Percentiles rank a stretch among this genome's conserved stretches.
Conservation (phyloP, 2,329 filamentous ascomycete species). For the Fusarium protoensiforme region DNA sequence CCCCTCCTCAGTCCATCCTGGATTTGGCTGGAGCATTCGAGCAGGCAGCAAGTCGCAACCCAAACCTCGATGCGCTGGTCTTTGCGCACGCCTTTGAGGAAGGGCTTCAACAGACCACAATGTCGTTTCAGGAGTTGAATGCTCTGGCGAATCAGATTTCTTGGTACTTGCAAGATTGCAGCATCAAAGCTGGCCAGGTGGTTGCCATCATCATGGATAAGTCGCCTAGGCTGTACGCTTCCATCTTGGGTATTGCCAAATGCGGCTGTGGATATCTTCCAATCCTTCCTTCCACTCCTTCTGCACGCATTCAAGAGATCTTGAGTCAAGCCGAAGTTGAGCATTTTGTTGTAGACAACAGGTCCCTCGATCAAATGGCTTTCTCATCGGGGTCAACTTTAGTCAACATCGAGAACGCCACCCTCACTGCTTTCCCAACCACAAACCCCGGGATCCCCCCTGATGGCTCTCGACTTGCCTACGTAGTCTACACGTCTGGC, state of each 20-base stretch:
- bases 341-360: conserved; percentile 56
- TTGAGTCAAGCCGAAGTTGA: conserved; percentile 67
- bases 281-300: conserved; percentile 77
- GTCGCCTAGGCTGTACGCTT: conserved; percentile 75
- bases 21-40: conserved; percentile 68
- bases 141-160: conserved; percentile 72
- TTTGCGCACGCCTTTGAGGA: conserved; percentile 61
- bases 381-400: conserved; percentile 30
- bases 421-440: conserved; percentile 44
- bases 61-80: conserved; percentile 70
- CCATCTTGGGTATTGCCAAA: conserved; percentile 80
- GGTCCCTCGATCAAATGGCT: conserved; percentile 28
- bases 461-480: conserved; percentile 68
- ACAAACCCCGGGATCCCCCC: conserved; percentile 52
- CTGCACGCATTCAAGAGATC: conserved; percentile 69
- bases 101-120: conserved; percentile 46
- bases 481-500: conserved; percentile 86
- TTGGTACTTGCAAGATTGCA: conserved; percentile 58
- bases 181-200: conserved; percentile 63
- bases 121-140: conserved; percentile 77
- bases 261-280: conserved; percentile 84
- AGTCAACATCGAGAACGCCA: conserved; percentile 48
- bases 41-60: conserved; percentile 56
- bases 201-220: conserved; percentile 85
- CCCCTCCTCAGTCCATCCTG: conserved; percentile 47